phyloP scores from a whole-genome alignment of 1,284 basidiomycete species.

The Pterula multifida region DNA sequence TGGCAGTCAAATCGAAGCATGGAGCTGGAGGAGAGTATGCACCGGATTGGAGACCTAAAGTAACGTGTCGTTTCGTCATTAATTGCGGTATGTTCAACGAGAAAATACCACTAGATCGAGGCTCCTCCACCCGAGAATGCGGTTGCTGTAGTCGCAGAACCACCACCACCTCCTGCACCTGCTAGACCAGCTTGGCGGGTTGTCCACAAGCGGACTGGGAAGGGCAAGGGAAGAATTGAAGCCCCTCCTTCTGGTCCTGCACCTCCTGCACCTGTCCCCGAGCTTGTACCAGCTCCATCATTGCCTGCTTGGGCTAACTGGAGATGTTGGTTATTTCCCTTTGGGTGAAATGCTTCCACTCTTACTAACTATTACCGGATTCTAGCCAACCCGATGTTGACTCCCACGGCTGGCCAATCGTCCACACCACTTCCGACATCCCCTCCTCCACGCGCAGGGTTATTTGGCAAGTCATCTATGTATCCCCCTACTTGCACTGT shows the following conservation, averaged over 20 bases:
- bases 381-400: slow-evolving; percentile 42
- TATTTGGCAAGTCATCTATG: slow-evolving; percentile 44
- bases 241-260: slow-evolving; percentile 21
- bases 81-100: slow-evolving; percentile 2
- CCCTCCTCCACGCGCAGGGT: slow-evolving; percentile 38
- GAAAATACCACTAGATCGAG: slow-evolving; percentile 6
- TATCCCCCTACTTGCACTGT: background rate
- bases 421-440: slow-evolving; percentile 25
- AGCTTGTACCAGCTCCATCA: slow-evolving; percentile 31
- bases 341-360: too few relatives aligned
- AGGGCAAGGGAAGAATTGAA: slow-evolving; percentile 20
- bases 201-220: slow-evolving; percentile 48
- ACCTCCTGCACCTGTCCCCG: slow-evolving; percentile 27
- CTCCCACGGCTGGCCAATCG: slow-evolving; percentile 30
- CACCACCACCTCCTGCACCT: slow-evolving; percentile 23
- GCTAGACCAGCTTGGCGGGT: slow-evolving; percentile 61
- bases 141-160: slow-evolving; percentile 21
- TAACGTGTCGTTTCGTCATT: slow-evolving; percentile 16
- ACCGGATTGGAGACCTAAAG: slow-evolving; percentile 51
- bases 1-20: slow-evolving; percentile 65
- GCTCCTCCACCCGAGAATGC: slow-evolving; percentile 17
- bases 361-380: too few relatives aligned
- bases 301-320: slow-evolving; percentile 67
- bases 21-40: slow-evolving; percentile 58
- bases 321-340: slow-evolving; percentile 39